Percentiles rank a stretch among this genome's conserved stretches.
These are phyloP conservation scores for Rhizopogon roseolus DNA, from an alignment of 768 basidiomycete species.

Conservation along the genomic window DNA sequence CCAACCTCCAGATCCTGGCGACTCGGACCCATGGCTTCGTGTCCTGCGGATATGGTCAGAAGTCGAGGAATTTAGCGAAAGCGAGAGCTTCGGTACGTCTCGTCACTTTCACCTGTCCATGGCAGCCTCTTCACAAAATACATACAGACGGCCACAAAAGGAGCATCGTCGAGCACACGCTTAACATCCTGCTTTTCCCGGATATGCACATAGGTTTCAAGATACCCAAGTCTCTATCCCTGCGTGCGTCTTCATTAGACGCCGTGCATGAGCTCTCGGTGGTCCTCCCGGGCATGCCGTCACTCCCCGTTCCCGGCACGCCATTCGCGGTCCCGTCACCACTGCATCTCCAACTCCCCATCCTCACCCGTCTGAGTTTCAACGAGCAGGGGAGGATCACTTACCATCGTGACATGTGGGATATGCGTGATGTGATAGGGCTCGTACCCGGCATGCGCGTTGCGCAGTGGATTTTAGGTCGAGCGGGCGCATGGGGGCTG, in stretches of 20 bases:
- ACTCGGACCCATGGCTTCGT: constrained; percentile 49
- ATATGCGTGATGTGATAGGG: constrained; percentile 71
- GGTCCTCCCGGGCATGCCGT: constrained; percentile 34
- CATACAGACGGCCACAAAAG: constrained; percentile 64
- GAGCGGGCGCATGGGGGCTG: constrained; percentile 56
- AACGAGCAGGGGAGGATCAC: constrained; percentile 81
- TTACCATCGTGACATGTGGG: constrained; percentile 79
- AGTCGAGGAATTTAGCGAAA: constrained; percentile 70
- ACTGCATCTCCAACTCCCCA: constrained; percentile 66
- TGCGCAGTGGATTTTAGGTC: constrained; percentile 64
- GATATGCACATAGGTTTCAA: constrained; percentile 51
- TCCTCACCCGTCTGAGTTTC: constrained; percentile 70
- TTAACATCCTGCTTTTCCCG: constrained; percentile 73
- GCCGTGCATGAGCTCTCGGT: constrained; percentile 21
- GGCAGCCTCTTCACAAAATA: not conserved
- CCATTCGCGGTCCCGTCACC: constrained; percentile 58
- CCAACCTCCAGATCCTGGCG: constrained; percentile 8
- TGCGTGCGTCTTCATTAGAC: constrained; percentile 22
- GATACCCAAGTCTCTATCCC: constrained; percentile 36
- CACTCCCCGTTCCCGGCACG: constrained; percentile 55
- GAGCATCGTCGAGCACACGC: constrained; percentile 74
- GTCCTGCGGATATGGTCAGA: constrained; percentile 71
- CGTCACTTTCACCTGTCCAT: constrained; percentile 7
- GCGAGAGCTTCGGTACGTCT: constrained; percentile 68
- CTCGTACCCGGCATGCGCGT: constrained; percentile 66